Evolutionary conservation across 2,329 filamentous ascomycete genomes (phyloP), one percentile per base, ranked within the genome.

Genomic region (Diaporthe sp.): DNA sequence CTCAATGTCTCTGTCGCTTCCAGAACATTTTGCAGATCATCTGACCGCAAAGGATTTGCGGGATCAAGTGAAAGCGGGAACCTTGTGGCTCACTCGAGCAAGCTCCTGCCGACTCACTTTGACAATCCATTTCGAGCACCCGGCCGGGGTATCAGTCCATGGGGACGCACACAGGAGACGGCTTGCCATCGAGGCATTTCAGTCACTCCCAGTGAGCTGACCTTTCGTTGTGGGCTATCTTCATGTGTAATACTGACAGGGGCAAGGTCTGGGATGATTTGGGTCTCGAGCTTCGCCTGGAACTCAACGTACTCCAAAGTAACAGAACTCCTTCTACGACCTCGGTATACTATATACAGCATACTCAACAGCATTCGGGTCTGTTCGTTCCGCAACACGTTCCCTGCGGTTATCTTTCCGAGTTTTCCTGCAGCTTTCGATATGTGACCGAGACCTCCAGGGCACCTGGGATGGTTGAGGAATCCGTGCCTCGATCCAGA

Each of bases 61-160:
- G 22, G 55, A 77, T n/a, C 69, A 70, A 71, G 73, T 77, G n/a
- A 61, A 39, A 22, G 49, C 59, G 34, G 75, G 75, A 22, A 13
- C 53, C 13, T 19, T 77, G 17, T 77, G 75, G 75, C 67, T 77
- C 39, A 73, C 75, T 6, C 68, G 73, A 57, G 73, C 73, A 17
- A 53, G 72, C n/a, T 73, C 73, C 31, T 77, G 75, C 42, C 61
- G 67, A 4, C 53, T 77, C 49, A 37, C 62, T 7, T 28, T 75
- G 17, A 62, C 19, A 34, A 31, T 73, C 46, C 34, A 46, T 25
- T 73, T 77, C 31, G 55, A 61, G 19, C 49, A 37, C n/a, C 46
- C 46, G 13, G 12, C 49, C 37, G 57, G 59, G 2, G 37, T 28
- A 13, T 44, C 31, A 15, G 12, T 53, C 10, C 55, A 65, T 13